Evolutionary conservation across 2,329 filamentous ascomycete species (phyloP).

Genomic region (Monosporascus sp.): DNA sequence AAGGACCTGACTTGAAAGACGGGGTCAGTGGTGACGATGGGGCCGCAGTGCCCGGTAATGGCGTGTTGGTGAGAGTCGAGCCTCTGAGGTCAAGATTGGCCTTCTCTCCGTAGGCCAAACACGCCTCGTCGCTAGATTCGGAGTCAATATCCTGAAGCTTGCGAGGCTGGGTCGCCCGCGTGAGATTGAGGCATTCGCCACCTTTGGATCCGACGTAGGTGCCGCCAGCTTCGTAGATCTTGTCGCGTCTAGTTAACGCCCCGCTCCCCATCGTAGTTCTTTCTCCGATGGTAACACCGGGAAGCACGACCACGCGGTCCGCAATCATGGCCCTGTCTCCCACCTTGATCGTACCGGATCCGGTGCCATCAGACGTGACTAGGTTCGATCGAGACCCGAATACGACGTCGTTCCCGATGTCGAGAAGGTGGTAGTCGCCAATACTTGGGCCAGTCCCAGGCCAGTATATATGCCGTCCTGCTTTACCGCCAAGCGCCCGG

Average conservation of each 20-base stretch:
- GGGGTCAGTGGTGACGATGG: not conserved
- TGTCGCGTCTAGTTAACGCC: constrained; percentile 41
- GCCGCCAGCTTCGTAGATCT: constrained; percentile 36
- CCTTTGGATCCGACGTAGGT: constrained; percentile 49
- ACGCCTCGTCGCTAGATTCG: not conserved
- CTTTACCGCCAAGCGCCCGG: constrained; percentile 44
- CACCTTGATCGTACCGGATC: constrained; percentile 42
- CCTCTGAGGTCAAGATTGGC: not conserved
- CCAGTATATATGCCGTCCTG: constrained; percentile 51
- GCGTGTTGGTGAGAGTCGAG: not conserved
- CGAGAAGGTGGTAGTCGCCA: constrained; percentile 48
- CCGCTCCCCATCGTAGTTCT: constrained; percentile 48
- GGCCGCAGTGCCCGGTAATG: not conserved
- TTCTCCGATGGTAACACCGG: constrained; percentile 44
- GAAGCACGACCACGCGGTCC: constrained; percentile 47
- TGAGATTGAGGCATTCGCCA: constrained; percentile 41
- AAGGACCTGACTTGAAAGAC: not conserved
- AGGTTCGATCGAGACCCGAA: constrained; percentile 51
- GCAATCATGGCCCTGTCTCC: constrained; percentile 49
- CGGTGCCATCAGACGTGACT: constrained; percentile 45
- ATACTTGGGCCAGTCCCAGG: constrained; percentile 49
- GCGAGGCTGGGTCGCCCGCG: constrained; percentile 4
- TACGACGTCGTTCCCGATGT: constrained; percentile 54
- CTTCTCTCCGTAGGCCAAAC: not conserved
- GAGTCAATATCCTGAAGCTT: not conserved